These are phyloP conservation scores for Pseudogymnoascus sp. DNA, from an alignment of 2,329 filamentous ascomycete genomes.

Conservation along the genomic window DNA sequence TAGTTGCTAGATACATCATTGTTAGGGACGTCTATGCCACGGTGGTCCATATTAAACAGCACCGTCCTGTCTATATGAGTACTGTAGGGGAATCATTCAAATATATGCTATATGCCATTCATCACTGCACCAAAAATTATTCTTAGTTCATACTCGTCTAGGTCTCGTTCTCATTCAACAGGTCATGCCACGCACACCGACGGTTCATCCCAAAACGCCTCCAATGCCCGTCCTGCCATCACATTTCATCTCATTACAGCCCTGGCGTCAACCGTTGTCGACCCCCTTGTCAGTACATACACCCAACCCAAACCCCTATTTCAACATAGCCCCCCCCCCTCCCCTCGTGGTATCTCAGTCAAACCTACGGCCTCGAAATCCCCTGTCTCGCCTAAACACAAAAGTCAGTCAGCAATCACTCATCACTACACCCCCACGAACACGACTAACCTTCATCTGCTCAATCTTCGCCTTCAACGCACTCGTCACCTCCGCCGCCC, in stretches of 20 bases:
- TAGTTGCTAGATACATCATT: no score
- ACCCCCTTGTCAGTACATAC: neutral
- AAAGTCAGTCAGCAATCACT: conserved; percentile 10
- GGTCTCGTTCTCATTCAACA: neutral
- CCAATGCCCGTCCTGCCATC: neutral
- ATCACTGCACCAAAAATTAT: neutral
- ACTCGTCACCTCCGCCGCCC: conserved; percentile 94
- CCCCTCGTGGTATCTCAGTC: neutral
- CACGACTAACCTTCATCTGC: conserved; percentile 75
- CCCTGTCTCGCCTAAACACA: conserved; percentile 42
- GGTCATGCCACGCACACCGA: neutral
- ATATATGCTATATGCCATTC: neutral
- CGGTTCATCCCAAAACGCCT: neutral
- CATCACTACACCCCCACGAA: neutral
- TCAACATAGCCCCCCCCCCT: neutral
- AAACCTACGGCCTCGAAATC: conserved; percentile 36
- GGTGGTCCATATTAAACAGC: no score
- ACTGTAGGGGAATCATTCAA: no score
- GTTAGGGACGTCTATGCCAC: no score
- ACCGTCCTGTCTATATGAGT: no score
- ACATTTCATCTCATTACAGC: neutral
- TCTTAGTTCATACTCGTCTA: neutral
- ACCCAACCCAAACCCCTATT: neutral
- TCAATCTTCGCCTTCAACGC: conserved; percentile 96
- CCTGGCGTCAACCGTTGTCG: neutral